Evolutionary conservation across 202 grass and related monocot species (phyloP), one percentile per base, ranked within the genome.

Genomic region (Musa balbisiana): DNA sequence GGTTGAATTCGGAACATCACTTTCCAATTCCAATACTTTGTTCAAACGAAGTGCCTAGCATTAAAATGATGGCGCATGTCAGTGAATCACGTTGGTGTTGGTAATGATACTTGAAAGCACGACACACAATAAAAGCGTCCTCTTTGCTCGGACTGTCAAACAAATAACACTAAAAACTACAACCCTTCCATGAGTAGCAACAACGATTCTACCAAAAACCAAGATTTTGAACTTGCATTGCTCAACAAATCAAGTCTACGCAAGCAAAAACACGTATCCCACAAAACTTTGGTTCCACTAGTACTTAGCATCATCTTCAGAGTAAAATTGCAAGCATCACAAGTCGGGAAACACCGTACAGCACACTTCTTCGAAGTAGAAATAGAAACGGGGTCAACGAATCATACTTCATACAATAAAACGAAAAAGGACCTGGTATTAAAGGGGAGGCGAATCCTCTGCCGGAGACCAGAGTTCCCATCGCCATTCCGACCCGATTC

Each of bases 391-490:
- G 33, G 5, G 33, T 8, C 33, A 43, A 43, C 3, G 33, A 43
- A 43, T 43, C 33, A 43, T 43, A 43, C 33, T 6, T 43, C 4
- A 5, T 6, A 43, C 33, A 6, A 43, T 4, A 43, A 43, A 8
- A 43, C 33, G 33, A 58, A 26, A 26, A 10, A 26, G 52, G 49
- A 90, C 87, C 87, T 84, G 83, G 74, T 11, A 79, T 12, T 12
- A 81, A 69, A 8, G 86, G 80, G 16, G 86, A 86, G 71, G 67
- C 71, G 55, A 92, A 86, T 76, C 79, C 69, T 66, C 89, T 82
- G 43, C 84, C 70, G 58, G 84, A 86, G 67, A 92, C 81, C 56
- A 89, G 73, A 19, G 84, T 84, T 16, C 89, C 89, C 83, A 84
- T 82, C 65, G 89, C 86, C 89, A 92, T 92, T 78, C 73, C 26